These are phyloP conservation scores for Camellia sinensis DNA, from an alignment of 148 eudicot species.

Conservation along the genomic window DNA sequence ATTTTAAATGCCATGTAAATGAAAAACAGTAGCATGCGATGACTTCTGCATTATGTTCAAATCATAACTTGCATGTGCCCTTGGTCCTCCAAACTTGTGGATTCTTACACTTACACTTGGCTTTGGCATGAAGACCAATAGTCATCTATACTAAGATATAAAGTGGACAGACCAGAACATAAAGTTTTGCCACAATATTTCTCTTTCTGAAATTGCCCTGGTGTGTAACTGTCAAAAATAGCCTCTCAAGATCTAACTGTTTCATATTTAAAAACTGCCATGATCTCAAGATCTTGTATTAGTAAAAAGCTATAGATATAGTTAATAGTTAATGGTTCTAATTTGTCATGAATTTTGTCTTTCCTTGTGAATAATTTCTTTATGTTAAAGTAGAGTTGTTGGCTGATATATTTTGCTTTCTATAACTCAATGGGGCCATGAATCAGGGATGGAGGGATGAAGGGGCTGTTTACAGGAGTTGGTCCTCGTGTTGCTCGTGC, in stretches of 20 bases:
- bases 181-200: no score
- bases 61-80: neutral
- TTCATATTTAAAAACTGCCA: no score
- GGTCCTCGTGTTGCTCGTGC: slow-evolving; percentile 90
- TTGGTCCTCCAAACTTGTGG: neutral
- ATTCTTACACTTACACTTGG: neutral
- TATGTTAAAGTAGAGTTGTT: no score
- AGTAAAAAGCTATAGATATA: neutral
- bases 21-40: neutral
- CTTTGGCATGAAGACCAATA: neutral
- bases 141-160: no score
- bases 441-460: slow-evolving; percentile 85
- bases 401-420: neutral
- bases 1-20: neutral
- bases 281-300: no score
- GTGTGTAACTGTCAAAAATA: no score
- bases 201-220: no score
- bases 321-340: no score
- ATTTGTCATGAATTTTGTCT: no score
- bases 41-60: neutral
- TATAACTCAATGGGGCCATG: neutral
- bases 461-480: slow-evolving; percentile 74
- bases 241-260: no score
- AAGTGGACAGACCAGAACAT: no score
- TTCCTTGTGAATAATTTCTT: no score